Base-by-base conservation (phyloP, 768 basidiomycete genomes). In the Mycena belliarum region DNA sequence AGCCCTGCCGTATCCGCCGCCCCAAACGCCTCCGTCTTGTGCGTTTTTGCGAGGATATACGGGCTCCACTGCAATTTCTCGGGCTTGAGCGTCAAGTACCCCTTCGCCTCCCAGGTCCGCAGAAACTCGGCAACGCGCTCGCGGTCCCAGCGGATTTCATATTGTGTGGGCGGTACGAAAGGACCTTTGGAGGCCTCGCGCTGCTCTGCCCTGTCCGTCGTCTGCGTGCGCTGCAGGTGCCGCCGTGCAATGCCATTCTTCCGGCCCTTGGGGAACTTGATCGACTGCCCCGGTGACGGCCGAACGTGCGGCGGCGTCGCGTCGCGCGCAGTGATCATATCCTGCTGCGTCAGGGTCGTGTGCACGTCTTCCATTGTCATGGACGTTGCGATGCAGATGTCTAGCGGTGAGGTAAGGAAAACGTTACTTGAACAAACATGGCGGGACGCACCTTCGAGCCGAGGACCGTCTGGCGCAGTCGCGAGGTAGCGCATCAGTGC, bases 11-110 rank as follows among this genome's bases (percentile, higher is more conserved):
- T 65, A 16, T 58, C 64, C 20, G 64, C 52, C 40, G 66, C 65
- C 49, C 44, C 51, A 24, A 47, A 21, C 23, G 45, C 63, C 59
- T 61, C 55, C 49, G 59, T 66, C 67, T 70, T 70, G 42, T 67
- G 65, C 44, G 61, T 68, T 64, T 82, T 76, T 6, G 86, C 78
- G 42, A 93, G 72, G 37, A 97, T 75, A 72, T 96, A 98, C 25
- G 96, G 96, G 60, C 88, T 95, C 91, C 96, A 99, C 68, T 93
- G 94, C 59, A 98, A 79, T 70, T 86, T 86, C 67, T 96, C 93
- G 1, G 94, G 87, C 63, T 82, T 84, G 55, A 93, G 76, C 63
- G 72, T 82, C 58, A 94, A 67, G 65, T 93, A 90, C 6, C 89
- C 90, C 72, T 95, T 97, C 41, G 73, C 70, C 60, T 89, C 86